phyloP scores from a whole-genome alignment of 106 monocot species.

The Acorus gramineus region DNA sequence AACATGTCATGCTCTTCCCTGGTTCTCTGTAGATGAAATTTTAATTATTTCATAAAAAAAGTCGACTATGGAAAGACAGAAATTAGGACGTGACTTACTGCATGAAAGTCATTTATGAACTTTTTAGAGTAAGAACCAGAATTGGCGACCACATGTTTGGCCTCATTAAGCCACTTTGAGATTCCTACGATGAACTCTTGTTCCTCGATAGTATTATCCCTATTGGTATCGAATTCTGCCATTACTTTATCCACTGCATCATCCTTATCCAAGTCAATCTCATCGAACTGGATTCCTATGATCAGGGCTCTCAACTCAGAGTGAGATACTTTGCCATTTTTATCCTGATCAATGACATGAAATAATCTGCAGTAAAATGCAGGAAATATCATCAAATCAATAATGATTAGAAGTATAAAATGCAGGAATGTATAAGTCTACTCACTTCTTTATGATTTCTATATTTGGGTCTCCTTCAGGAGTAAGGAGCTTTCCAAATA shows the following conservation, averaged over 20 bases:
- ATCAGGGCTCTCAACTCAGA: conserved; percentile 62
- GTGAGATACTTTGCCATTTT: conserved; percentile 26
- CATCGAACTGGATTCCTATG: conserved; percentile 62
- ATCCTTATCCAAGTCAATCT: conserved; percentile 45
- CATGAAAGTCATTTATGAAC: conserved; percentile 58
- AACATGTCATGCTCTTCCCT: conserved; percentile 43
- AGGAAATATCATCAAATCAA: neutral
- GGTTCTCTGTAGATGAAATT: conserved; percentile 9
- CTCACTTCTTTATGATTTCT: conserved; percentile 54
- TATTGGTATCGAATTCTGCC: conserved; percentile 75
- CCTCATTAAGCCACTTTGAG: conserved; percentile 62
- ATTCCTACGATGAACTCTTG: conserved; percentile 54
- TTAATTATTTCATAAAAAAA: too few species aligned
- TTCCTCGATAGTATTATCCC: conserved; percentile 37
- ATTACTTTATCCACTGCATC: conserved; percentile 56
- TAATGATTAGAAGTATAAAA: too few species aligned
- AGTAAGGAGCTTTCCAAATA: conserved; percentile 44
- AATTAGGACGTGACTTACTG: conserved; percentile 20
- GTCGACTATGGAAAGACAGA: too few species aligned
- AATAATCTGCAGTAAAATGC: conserved; percentile 43
- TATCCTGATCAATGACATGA: conserved; percentile 47
- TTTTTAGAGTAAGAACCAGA: conserved; percentile 45
- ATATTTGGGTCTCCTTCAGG: conserved; percentile 55
- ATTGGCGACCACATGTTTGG: conserved; percentile 24
- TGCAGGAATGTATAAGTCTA: too few species aligned